These are phyloP conservation scores for Teratosphaeriaceae sp. DNA, from an alignment of 2,329 filamentous ascomycete species.

Conservation along the genomic window DNA sequence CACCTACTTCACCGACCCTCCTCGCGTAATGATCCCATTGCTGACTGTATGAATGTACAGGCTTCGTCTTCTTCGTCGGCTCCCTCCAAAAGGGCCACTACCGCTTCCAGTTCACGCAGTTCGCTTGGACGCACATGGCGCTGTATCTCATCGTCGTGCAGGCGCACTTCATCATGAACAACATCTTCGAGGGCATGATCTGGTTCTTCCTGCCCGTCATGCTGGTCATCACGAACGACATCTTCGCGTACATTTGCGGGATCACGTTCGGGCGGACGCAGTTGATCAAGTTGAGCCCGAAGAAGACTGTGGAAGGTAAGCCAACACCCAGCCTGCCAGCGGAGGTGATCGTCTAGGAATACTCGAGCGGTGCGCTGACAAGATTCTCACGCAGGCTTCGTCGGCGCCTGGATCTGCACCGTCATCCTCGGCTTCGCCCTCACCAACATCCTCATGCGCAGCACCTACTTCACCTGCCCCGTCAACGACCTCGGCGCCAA, in stretches of 20 bases:
- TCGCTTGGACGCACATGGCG: slow-evolving; percentile 99
- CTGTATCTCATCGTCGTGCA: slow-evolving; percentile 96
- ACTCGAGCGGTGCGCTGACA: too few relatives aligned
- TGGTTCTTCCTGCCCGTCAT: slow-evolving; percentile 98
- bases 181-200: slow-evolving; percentile 98
- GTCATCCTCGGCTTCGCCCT: slow-evolving; percentile 76
- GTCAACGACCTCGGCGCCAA: slow-evolving; percentile 95
- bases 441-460: slow-evolving; percentile 78
- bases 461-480: slow-evolving; percentile 97
- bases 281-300: slow-evolving; percentile 94
- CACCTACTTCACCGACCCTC: neutral
- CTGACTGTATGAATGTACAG: slow-evolving; percentile 46
- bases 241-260: slow-evolving; percentile 95
- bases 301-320: slow-evolving; percentile 83
- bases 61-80: slow-evolving; percentile 96
- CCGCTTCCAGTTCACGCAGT: slow-evolving; percentile 98
- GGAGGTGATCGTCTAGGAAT: too few relatives aligned
- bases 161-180: slow-evolving; percentile 99
- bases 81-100: slow-evolving; percentile 94
- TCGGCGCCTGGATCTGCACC: slow-evolving; percentile 95
- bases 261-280: slow-evolving; percentile 96
- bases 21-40: neutral
- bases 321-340: neutral
- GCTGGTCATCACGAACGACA: slow-evolving; percentile 97
- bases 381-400: slow-evolving; percentile 56